Conservation (phyloP, 2,329 filamentous ascomycete genomes). For the Myotisia sp. region DNA sequence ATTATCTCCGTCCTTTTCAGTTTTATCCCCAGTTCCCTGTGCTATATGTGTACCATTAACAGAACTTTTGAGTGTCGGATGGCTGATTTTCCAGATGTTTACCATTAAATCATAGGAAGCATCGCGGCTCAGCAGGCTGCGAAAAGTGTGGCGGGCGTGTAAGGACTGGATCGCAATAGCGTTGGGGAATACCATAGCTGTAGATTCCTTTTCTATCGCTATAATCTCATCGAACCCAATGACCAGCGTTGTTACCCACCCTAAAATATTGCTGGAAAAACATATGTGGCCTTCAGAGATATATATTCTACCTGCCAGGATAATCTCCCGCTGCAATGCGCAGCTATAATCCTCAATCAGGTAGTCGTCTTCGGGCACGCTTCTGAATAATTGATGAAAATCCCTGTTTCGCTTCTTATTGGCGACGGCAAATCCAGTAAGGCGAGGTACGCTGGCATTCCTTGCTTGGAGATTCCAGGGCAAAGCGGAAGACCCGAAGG, state of each 20-base stretch:
- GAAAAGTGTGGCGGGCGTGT: slow-evolving; percentile 89
- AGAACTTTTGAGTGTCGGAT: slow-evolving; percentile 80
- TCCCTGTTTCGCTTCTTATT: slow-evolving; percentile 93
- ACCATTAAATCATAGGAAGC: slow-evolving; percentile 94
- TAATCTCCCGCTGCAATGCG: slow-evolving; percentile 84
- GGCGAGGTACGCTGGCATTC: slow-evolving; percentile 50
- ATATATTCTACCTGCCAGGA: slow-evolving; percentile 84
- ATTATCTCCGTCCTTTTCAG: slow-evolving; percentile 59
- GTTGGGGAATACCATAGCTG: slow-evolving; percentile 89
- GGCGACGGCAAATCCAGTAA: slow-evolving; percentile 90
- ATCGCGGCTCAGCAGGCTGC: slow-evolving; percentile 85
- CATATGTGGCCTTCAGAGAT: slow-evolving; percentile 95
- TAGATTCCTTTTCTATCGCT: slow-evolving; percentile 91
- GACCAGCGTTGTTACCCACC: slow-evolving; percentile 93
- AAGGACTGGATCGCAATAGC: slow-evolving; percentile 92
- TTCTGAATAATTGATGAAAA: slow-evolving; percentile 87
- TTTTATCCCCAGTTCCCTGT: slow-evolving; percentile 73
- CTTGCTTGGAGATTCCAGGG: slow-evolving; percentile 52
- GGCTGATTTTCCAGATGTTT: slow-evolving; percentile 95
- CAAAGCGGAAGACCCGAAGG: slow-evolving; percentile 55
- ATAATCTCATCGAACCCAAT: slow-evolving; percentile 98
- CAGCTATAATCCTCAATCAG: slow-evolving; percentile 98
- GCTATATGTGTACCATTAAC: slow-evolving; percentile 76
- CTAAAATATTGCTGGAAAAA: slow-evolving; percentile 97
- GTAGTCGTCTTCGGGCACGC: slow-evolving; percentile 94